Percentiles rank a stretch among this genome's conserved stretches.
These are phyloP conservation scores for Chalciporus chontae DNA, from an alignment of 768 basidiomycete species.

Conservation along the genomic window DNA sequence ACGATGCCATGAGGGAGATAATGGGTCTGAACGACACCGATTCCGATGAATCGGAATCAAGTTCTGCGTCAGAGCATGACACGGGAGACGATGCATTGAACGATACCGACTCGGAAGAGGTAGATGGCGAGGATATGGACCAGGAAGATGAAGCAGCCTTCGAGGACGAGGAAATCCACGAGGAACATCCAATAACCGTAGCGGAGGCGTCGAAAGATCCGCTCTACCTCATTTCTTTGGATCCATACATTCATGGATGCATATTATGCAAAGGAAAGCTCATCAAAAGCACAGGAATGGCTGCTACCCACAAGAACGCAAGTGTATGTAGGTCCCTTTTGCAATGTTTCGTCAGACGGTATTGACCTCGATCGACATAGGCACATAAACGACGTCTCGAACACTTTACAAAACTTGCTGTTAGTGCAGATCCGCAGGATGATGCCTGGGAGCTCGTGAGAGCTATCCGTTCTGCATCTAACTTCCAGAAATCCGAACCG, in stretches of 20 bases:
- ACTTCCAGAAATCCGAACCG: constrained; percentile 2
- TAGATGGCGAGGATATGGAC: constrained; percentile 17
- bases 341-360: not conserved
- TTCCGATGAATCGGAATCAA: constrained; percentile 61
- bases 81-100: constrained; percentile 38
- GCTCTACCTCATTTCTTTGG: constrained; percentile 53
- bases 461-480: constrained; percentile 6
- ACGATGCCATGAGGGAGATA: constrained; percentile 59
- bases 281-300: constrained; percentile 59
- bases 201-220: constrained; percentile 61
- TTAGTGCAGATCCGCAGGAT: constrained; percentile 36
- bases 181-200: constrained; percentile 49
- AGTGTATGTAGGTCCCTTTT: constrained; percentile 48
- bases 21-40: constrained; percentile 73
- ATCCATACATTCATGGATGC: constrained; percentile 57
- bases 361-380: constrained; percentile 32
- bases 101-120: constrained; percentile 17
- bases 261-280: constrained; percentile 69
- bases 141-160: constrained; percentile 29
- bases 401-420: constrained; percentile 44
- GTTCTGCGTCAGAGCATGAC: constrained; percentile 12
- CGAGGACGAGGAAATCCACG: constrained; percentile 22
- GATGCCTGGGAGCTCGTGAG: constrained; percentile 46
- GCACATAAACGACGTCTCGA: constrained; percentile 61
- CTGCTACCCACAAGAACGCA: constrained; percentile 54